Base-by-base conservation (phyloP, 2,329 filamentous ascomycete genomes). In the Penicillium sp. region DNA sequence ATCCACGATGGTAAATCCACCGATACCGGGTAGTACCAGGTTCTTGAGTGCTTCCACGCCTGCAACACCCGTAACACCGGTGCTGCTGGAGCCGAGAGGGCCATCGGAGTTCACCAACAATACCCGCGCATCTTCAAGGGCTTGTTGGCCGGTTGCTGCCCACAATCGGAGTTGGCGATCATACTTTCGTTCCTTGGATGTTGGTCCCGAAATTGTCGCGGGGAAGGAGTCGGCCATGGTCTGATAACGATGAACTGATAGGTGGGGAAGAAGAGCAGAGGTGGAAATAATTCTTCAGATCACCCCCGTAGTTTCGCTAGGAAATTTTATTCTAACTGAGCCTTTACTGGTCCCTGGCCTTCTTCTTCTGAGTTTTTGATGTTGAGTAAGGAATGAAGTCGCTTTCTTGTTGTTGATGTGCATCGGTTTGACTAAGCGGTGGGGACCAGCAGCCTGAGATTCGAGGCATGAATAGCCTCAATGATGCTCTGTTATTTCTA, bases 41-140 rank as follows among this genome's bases (percentile, higher is more conserved):
- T 99, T 99, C 82, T 99, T 99, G 60, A 99, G 83, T 0, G 93
- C 88, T 75, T 99, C 95, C 13, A 96, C 84, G 14, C 93, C 95
- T 33, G 92, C 90, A 2, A 92, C 90, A 10, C 93, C 93, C n/a
- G 89, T 78, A 2, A 91, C 90, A 3, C 70, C 64, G 1, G 68
- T 69, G 59, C 66, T 70, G 39, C 67, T 63, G n/a, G 63, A 62
- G 45, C 70, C 69, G 47, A 77, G 71, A 3, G 73, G 65, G 16
- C 75, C 75, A 52, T 77, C 75, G 1, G 89, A 90, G 75, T 96
- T 97, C 59, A 99, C 80, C 5, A 99, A 83, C 13, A 98, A 84
- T n/a, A 99, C 88, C 65, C 96, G 90, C 22, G 95, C 90, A 55
- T 91, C 86, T 75, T 99, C 96, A 2, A 99, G 82, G 16, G 93